phyloP scores from a whole-genome alignment of 1,284 basidiomycete species.

The Fomes fomentarius region DNA sequence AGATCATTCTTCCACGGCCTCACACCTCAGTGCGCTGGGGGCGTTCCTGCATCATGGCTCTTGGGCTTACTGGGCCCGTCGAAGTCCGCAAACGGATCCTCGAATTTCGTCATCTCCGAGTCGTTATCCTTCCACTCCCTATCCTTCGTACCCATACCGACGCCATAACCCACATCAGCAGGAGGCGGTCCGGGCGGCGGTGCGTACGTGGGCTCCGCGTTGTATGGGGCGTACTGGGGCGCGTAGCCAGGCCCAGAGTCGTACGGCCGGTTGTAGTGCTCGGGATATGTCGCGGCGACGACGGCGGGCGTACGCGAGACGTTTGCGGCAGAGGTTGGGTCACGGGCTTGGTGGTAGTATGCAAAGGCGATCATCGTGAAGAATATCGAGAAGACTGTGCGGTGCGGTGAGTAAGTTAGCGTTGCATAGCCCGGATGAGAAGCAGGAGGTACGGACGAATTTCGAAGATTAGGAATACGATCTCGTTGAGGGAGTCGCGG shows the following conservation, averaged over 20 bases:
- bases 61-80: conserved; percentile 31
- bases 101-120: conserved; percentile 34
- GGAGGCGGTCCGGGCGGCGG: conserved; percentile 52
- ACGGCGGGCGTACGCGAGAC: conserved; percentile 35
- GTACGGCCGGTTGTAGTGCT: conserved; percentile 47
- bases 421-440: neutral
- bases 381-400: conserved; percentile 52
- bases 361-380: conserved; percentile 65
- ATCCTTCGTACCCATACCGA: conserved; percentile 36
- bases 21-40: neutral
- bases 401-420: conserved; percentile 12
- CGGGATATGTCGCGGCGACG: conserved; percentile 33
- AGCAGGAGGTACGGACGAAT: conserved; percentile 39
- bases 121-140: conserved; percentile 34
- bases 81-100: conserved; percentile 53
- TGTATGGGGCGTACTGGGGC: conserved; percentile 42
- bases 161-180: conserved; percentile 35
- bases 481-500: conserved; percentile 61
- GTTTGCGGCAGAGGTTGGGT: conserved; percentile 54
- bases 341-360: conserved; percentile 73
- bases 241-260: conserved; percentile 26
- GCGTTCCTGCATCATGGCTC: conserved; percentile 16
- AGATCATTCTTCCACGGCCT: neutral
- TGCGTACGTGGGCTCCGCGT: conserved; percentile 37
- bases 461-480: conserved; percentile 60